Evolutionary conservation across 768 basidiomycete species (phyloP), one percentile per base, ranked within the genome.

Genomic region (Chalciporus piperatus): DNA sequence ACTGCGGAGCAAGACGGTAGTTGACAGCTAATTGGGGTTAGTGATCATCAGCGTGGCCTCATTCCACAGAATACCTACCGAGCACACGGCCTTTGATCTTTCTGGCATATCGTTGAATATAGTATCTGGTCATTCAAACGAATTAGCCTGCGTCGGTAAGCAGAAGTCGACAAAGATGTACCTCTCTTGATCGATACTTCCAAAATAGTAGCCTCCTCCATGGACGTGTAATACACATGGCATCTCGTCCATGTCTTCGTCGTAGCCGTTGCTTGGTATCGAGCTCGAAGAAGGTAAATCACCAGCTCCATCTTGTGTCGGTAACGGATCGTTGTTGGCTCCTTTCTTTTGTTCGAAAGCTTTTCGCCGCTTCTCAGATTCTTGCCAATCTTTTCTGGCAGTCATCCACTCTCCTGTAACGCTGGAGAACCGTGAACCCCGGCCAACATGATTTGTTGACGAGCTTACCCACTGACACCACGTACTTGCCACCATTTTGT

Each of bases 401-500:
- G 83, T 83, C 43, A 95, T 82, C 93, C 93, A 96, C 66, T 96
- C 89, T 0, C 79, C 90, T 62, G 91, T 82, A 11, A 96, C 79
- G 7, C 92, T 92, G 49, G 54, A 20, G 20, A 12, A 16, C 45
- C 22, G 41, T 47, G 37, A 49, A 50, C 57, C 59, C 65, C 45
- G 49, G n/a, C 23, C 33, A 45, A 51, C 30, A 50, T 33, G 51
- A 51, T 27, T 13, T 32, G 22, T 40, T 55, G 52, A 7, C 49
- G 50, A 35, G 72, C 71, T 65, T 72, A 83, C 93, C 93, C 94
- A 47, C 80, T 72, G 41, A 92, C 65, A 17, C 88, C 86, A 38
- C 95, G 84, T 30, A 95, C 92, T 70, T 97, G 95, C 96, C 96
- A 98, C 94, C 96, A 98, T 65, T 95, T 94, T 6, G 83, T 81